Base-by-base conservation (phyloP, 2,329 filamentous ascomycete species). In the Karstenula rhodostoma region DNA sequence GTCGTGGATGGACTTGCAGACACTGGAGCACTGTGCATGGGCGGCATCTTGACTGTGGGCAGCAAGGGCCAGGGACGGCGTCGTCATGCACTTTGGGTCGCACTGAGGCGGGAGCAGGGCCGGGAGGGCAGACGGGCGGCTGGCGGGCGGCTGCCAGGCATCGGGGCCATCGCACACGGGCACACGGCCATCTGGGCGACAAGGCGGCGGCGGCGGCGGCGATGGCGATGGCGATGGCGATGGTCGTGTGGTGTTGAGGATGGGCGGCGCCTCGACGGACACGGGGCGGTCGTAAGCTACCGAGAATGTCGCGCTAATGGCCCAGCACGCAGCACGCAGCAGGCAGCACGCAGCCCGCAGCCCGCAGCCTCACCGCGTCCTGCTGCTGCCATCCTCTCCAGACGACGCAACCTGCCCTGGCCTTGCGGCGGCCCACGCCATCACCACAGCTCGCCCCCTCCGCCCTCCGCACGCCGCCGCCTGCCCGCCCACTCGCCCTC, bases 371-470 rank as follows among this genome's bases (percentile, higher is more conserved):
- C 67, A 68, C 61, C 64, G 61, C 56, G 60, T 56, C 64, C 51
- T 59, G 60, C 65, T 50, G 57, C 57, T 61, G 67, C 63, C 67
- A 64, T 67, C 64, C 61, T 62, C 63, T 58, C 40, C 51, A 32
- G 58, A 65, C 66, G 60, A 62, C 68, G 52, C 60, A 54, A 51
- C 61, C 57, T 59, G 62, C 60, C 53, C 65, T 67, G 73, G 73
- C 68, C 72, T 66, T 70, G 67, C 70, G 73, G 72, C 67, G 49
- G 49, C 62, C 63, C 67, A 66, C 47, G 37, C 56, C 37, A 48
- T 57, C 54, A 32, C 33, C 32, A 33, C 29, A 29, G 51, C 37
- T 44, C 15, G 4, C 29, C 2, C 22, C 9, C 52, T n/a, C 10
- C 52, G 23, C 22, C 19, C n/a, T 3, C n/a, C 25, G 23, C 42